phyloP scores from a whole-genome alignment of 768 basidiomycete species.

The Termitomyces sp. region DNA sequence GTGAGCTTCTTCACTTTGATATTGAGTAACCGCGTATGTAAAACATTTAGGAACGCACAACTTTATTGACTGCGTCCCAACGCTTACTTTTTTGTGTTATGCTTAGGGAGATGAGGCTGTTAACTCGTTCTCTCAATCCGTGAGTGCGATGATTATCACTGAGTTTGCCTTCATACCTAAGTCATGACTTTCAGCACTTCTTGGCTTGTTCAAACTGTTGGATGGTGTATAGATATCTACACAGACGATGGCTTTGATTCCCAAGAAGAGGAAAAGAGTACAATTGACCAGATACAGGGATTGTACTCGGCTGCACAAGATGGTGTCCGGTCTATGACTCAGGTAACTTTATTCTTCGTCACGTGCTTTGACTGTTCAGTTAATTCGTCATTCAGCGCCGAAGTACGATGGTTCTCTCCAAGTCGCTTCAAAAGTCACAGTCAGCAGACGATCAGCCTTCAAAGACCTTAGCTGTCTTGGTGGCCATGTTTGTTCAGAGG shows the following conservation, averaged over 20 bases:
- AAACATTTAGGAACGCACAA: conserved; percentile 43
- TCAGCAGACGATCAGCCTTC: conserved; percentile 8
- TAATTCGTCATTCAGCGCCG: conserved; percentile 27
- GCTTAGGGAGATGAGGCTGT: conserved; percentile 57
- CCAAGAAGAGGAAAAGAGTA: conserved; percentile 35
- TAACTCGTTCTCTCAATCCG: conserved; percentile 61
- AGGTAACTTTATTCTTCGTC: conserved; percentile 31
- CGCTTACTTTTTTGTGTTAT: conserved; percentile 55
- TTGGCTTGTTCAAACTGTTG: conserved; percentile 39
- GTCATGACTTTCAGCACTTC: conserved; percentile 25
- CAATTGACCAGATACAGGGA: conserved; percentile 37
- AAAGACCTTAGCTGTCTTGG: conserved; percentile 23
- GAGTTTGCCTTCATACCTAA: neutral
- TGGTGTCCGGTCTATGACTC: conserved; percentile 33
- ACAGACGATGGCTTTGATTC: conserved; percentile 31
- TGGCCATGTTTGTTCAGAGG: conserved; percentile 29
- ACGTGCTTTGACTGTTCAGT: conserved; percentile 9
- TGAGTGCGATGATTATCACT: conserved; percentile 23
- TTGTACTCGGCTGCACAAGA: conserved; percentile 49
- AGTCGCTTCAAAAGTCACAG: conserved; percentile 17
- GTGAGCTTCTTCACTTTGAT: conserved; percentile 24
- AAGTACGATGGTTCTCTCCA: conserved; percentile 33
- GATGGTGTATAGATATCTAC: conserved; percentile 38
- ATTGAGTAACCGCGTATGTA: neutral
- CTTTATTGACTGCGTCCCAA: conserved; percentile 48